A percentile compares a stretch with the other conserved stretches of the same genome.
These are phyloP conservation scores for Trichoderma erinaceum DNA, from an alignment of 495 filamentous ascomycete species.

Conservation along the genomic window DNA sequence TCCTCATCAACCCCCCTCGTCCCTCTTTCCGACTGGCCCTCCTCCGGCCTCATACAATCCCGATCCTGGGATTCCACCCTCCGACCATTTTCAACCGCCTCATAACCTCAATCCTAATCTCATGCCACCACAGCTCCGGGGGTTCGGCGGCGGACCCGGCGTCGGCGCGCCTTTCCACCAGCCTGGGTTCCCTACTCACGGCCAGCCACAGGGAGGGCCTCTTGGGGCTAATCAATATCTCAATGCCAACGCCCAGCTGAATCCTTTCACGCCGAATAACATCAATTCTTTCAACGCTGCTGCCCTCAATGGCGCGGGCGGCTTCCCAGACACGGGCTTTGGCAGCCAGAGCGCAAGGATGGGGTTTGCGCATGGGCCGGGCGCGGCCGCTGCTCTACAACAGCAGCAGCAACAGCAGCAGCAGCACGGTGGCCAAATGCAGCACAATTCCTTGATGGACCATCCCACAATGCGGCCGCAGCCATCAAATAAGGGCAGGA, in stretches of 20 bases:
- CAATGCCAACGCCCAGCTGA: slow-evolving; percentile 60
- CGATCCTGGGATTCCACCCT: neutral
- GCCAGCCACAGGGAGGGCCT: slow-evolving; percentile 23
- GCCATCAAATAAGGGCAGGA: slow-evolving; percentile 57
- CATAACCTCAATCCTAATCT: slow-evolving; percentile 14
- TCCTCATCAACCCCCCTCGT: neutral
- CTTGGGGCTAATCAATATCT: slow-evolving; percentile 13
- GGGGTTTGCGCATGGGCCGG: slow-evolving; percentile 59
- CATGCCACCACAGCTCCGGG: slow-evolving; percentile 49
- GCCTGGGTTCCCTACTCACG: slow-evolving; percentile 29
- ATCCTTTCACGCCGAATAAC: slow-evolving; percentile 57
- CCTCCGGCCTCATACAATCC: neutral
- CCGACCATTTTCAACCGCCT: neutral
- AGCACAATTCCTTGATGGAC: slow-evolving; percentile 14
- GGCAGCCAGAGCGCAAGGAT: slow-evolving; percentile 86
- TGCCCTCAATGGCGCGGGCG: slow-evolving; percentile 36
- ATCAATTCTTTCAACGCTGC: slow-evolving; percentile 53
- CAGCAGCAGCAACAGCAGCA: slow-evolving; percentile 52
- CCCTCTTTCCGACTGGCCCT: neutral
- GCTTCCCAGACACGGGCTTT: slow-evolving; percentile 68
- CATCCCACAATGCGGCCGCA: slow-evolving; percentile 8
- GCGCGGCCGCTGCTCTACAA: slow-evolving; percentile 59
- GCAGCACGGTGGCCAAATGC: slow-evolving; percentile 19
- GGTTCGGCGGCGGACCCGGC: slow-evolving; percentile 43
- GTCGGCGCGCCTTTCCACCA: slow-evolving; percentile 34